Evolutionary conservation across 371 early-diverging fungal genomes (phyloP).

Genomic region (Mortierella sp.): DNA sequence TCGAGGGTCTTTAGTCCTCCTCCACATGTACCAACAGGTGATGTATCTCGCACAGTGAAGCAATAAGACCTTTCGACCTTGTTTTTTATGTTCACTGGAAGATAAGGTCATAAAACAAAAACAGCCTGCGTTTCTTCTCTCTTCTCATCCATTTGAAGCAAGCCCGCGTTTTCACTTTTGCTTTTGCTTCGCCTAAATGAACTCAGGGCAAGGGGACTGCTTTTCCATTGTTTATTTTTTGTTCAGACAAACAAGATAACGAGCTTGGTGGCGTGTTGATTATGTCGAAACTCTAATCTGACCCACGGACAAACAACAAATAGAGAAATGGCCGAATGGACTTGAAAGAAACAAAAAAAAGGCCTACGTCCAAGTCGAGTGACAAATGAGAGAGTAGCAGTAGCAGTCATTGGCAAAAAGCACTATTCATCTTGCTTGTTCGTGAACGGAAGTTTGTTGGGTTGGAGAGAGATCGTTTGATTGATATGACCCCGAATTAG

Average conservation of each 20-base stretch:
- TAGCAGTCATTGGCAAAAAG: too few relatives aligned
- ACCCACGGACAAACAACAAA: slow-evolving; percentile 1
- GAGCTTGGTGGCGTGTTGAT: neutral
- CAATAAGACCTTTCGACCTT: too few relatives aligned
- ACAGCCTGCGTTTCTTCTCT: neutral
- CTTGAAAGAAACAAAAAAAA: too few relatives aligned
- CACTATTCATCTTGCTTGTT: too few relatives aligned
- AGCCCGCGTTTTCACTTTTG: neutral
- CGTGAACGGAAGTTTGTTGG: too few relatives aligned
- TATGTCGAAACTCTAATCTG: neutral
- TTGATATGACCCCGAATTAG: too few relatives aligned
- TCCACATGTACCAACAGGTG: neutral
- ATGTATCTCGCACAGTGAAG: neutral
- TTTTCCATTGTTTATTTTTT: neutral
- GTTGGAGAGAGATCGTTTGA: too few relatives aligned
- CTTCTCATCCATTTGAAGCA: too few relatives aligned
- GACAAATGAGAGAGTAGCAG: too few relatives aligned
- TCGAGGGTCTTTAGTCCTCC: neutral
- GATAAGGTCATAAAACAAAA: slow-evolving; percentile 1
- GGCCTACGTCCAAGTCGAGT: too few relatives aligned
- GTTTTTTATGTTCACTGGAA: neutral
- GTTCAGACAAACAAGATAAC: too few relatives aligned
- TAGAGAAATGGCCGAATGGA: too few relatives aligned
- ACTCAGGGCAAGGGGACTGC: neutral
- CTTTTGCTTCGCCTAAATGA: neutral